Base-by-base conservation (phyloP, 2,329 filamentous ascomycete species). In the Penicillium sumatraense region DNA sequence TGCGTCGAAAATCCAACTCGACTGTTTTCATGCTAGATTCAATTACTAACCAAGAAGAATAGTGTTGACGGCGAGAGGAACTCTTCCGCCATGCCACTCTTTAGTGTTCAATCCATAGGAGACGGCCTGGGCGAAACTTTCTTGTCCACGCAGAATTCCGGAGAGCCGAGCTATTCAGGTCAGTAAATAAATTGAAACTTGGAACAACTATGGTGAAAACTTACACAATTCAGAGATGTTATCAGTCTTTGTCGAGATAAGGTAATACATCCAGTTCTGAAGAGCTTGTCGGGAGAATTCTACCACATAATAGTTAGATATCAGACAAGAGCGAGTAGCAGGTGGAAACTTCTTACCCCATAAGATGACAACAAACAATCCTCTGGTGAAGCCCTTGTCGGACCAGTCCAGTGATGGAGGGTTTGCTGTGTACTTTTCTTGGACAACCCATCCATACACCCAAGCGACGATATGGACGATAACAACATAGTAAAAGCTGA, bases 191-290 rank as follows among this genome's bases (percentile, higher is more conserved):
- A 5, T 36, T 16, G 7, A 31, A 16, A 11, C n/a, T n/a, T 3
- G 1, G 8, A 1, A 13, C 5, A 31, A 3, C 7, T 3, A 11
- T 3, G 5, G 2, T 4, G 13, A 6, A 4, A 2, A 57, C 64
- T 40, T 60, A 65, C 65, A 65, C 2, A 72, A 59, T 58, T 85
- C 81, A 0, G 81, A 81, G 54, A 84, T 83, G 47, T 83, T 83
- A 49, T 84, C 79, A 0, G 81, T 83, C 71, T 79, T 83, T 5
- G 78, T 82, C 0, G 81, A 79, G 1, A 85, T 69, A 16, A 85
- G 69, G 59, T 83, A 84, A 58, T 84, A 84, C 1, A 84, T 71
- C 80, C 80, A 84, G 51, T 83, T 84, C 63, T 84, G 81, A 18
- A 83, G 64, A 0, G 79, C 72, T 61, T 85, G 81, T 2, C 80